Conservation (phyloP, 768 basidiomycete species). For the Phylloporus arenicola region DNA sequence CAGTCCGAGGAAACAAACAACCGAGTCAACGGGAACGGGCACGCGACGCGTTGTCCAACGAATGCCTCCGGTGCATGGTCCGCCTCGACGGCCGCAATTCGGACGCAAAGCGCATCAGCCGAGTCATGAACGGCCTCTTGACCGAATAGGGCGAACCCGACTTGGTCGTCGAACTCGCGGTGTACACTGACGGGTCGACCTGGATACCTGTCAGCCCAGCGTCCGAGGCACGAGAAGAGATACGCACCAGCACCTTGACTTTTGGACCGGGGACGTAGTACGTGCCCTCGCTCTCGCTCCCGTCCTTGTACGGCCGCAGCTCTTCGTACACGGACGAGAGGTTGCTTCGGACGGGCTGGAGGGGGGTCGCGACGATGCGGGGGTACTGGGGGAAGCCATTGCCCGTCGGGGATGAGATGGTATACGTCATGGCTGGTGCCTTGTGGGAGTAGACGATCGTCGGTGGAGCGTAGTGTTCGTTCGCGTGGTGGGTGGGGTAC, state of each 20-base stretch:
- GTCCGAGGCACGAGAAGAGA: constrained; percentile 5
- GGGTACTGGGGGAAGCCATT: constrained; percentile 36
- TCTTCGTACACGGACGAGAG: constrained; percentile 38
- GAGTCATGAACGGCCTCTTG: constrained; percentile 59
- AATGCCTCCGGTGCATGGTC: constrained; percentile 48
- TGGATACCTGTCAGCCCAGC: constrained; percentile 29
- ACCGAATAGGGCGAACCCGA: constrained; percentile 39
- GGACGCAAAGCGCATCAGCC: constrained; percentile 49
- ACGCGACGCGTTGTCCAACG: constrained; percentile 33
- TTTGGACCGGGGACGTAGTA: constrained; percentile 78
- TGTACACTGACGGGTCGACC: constrained; percentile 47
- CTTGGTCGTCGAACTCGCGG: constrained; percentile 54
- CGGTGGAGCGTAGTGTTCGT: constrained; percentile 54
- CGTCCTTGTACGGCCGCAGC: constrained; percentile 16
- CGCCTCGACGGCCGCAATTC: constrained; percentile 39
- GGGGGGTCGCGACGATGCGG: constrained; percentile 38
- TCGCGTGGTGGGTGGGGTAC: constrained; percentile 49
- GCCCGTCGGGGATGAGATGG: constrained; percentile 55
- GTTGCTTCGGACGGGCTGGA: constrained; percentile 36
- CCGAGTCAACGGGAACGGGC: constrained; percentile 19
- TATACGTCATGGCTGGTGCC: constrained; percentile 63
- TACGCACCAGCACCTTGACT: constrained; percentile 66
- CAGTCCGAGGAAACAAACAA: not conserved
- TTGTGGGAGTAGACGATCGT: constrained; percentile 49
- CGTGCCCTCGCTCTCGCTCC: constrained; percentile 29